Percentiles rank a stretch among this genome's conserved stretches.
Conservation (phyloP, 805 yeast genomes). For the Candida ficus region DNA sequence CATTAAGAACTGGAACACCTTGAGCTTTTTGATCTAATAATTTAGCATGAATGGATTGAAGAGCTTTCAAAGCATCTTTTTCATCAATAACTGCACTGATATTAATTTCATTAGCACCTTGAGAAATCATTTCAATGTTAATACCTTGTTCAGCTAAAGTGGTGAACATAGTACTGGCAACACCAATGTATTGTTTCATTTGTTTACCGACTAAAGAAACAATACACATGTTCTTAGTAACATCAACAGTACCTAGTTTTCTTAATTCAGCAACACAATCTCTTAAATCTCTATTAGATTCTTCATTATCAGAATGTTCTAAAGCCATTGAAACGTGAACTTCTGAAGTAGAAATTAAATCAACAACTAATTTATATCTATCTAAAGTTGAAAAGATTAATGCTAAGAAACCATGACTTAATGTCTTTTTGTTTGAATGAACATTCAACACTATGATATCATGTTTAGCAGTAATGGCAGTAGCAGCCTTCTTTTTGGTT, state of each 20-base stretch:
- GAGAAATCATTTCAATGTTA: constrained; percentile 96
- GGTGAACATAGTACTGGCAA: constrained; percentile 95
- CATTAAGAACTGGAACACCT: constrained; percentile 29
- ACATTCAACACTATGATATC: constrained; percentile 89
- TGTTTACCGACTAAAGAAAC: constrained; percentile 94
- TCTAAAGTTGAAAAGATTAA: constrained; percentile 84
- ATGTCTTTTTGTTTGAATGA: constrained; percentile 88
- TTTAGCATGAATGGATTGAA: constrained; percentile 77
- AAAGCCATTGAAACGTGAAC: constrained; percentile 98
- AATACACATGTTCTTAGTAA: constrained; percentile 82
- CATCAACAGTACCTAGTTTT: constrained; percentile 82
- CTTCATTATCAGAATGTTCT: constrained; percentile 66
- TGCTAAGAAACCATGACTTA: constrained; percentile 94
- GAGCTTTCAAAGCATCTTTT: constrained; percentile 75
- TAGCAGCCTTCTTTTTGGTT: constrained; percentile 62
- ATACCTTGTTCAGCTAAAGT: constrained; percentile 87
- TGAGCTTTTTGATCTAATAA: constrained; percentile 47
- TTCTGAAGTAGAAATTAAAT: constrained; percentile 93
- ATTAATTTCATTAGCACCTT: constrained; percentile 97
- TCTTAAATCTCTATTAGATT: constrained; percentile 46
- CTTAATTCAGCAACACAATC: constrained; percentile 75
- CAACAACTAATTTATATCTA: constrained; percentile 81
- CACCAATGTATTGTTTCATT: constrained; percentile 95
- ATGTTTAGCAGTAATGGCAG: constrained; percentile 94
- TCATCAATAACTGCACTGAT: constrained; percentile 92